Evolutionary conservation across 2,329 filamentous ascomycete genomes (phyloP).

Genomic region (Phaeosphaeria sp.): DNA sequence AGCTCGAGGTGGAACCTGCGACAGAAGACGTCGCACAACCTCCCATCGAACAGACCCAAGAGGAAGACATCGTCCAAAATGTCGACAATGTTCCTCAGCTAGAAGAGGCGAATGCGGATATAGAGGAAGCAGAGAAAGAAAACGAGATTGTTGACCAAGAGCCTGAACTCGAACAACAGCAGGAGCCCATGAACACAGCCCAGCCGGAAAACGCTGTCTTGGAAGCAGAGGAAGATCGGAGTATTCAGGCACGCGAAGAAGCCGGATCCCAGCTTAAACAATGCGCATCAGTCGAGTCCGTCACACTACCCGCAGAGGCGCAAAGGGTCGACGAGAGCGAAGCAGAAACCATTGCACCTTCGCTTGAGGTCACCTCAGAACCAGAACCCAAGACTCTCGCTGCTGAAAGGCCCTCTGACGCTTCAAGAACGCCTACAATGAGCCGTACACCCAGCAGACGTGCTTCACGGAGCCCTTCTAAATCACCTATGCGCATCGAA

Average conservation of each 20-base stretch:
- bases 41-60: conserved; percentile 6
- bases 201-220: neutral
- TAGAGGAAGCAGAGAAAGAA: neutral
- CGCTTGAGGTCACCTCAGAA: conserved; percentile 28
- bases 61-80: conserved; percentile 1
- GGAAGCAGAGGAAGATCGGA: conserved; percentile 5
- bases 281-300: neutral
- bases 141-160: neutral
- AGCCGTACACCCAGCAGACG: conserved; percentile 30
- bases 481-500: conserved; percentile 47
- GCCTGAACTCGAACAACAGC: neutral
- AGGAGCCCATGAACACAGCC: neutral
- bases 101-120: conserved; percentile 3
- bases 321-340: conserved; percentile 7
- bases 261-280: neutral
- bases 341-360: conserved; percentile 8
- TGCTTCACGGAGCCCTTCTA: conserved; percentile 31
- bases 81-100: neutral
- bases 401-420: conserved; percentile 34
- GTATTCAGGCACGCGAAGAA: conserved; percentile 3
- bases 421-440: conserved; percentile 23
- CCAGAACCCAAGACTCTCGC: conserved; percentile 38
- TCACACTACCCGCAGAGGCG: neutral
- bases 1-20: conserved; percentile 12
- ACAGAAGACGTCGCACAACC: conserved; percentile 13